These are phyloP conservation scores for Catenaria anguillulae DNA, from an alignment of 371 early-diverging fungal species.

Conservation along the genomic window DNA sequence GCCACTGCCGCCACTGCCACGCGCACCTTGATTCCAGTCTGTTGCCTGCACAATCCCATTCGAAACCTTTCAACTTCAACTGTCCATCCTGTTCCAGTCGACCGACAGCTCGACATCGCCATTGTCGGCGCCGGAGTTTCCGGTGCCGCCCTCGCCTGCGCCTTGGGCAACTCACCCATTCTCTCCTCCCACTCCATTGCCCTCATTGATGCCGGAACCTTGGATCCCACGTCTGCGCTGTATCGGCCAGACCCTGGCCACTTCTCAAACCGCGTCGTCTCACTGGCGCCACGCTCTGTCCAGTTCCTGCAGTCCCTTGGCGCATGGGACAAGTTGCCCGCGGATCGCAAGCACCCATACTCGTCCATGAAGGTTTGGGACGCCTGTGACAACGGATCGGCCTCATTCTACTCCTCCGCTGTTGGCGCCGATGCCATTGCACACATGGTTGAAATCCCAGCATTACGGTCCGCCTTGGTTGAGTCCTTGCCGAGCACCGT, in stretches of 20 bases:
- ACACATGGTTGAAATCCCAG: neutral
- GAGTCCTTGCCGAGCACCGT: neutral
- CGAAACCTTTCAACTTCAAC: no score
- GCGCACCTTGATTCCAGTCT: no score
- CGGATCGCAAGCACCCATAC: conserved; percentile 36
- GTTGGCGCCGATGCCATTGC: neutral
- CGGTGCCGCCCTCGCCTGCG: conserved; percentile 68
- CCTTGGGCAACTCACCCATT: conserved; percentile 34
- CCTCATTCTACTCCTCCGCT: neutral
- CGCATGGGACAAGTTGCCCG: conserved; percentile 39
- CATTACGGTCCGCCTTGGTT: neutral
- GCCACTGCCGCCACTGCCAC: no score
- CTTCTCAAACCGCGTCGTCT: conserved; percentile 61
- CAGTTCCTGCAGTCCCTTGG: conserved; percentile 36
- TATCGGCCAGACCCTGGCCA: conserved; percentile 28
- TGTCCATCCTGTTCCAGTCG: no score
- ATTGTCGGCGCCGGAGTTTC: conserved; percentile 91
- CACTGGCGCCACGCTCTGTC: conserved; percentile 19
- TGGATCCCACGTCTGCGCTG: conserved; percentile 20
- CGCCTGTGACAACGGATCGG: conserved; percentile 32
- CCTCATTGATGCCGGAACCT: conserved; percentile 60
- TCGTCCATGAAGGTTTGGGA: conserved; percentile 60
- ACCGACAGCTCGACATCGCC: no score
- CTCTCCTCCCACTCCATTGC: conserved; percentile 37
- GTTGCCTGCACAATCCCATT: no score